phyloP scores from a whole-genome alignment of 1,284 basidiomycete species.

The Leccinum holopus region DNA sequence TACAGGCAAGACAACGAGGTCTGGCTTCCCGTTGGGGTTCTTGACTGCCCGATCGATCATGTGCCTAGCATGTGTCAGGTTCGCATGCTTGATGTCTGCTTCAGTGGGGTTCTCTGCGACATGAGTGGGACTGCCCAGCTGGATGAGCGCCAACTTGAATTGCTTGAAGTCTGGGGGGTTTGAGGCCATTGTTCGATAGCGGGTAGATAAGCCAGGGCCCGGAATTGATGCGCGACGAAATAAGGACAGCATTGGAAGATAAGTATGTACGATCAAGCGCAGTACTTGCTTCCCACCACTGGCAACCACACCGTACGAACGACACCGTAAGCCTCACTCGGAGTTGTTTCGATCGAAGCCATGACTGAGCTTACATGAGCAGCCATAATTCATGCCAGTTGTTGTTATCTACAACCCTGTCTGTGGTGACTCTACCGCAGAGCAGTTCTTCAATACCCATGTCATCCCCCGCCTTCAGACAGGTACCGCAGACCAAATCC shows the following conservation, averaged over 20 bases:
- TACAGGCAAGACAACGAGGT: conserved; percentile 88
- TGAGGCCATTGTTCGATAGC: conserved; percentile 29
- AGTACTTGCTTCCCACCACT: neutral
- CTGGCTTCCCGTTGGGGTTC: conserved; percentile 52
- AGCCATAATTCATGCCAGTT: conserved; percentile 36
- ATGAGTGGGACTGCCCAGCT: conserved; percentile 69
- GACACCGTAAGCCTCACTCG: conserved; percentile 10
- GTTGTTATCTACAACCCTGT: conserved; percentile 54
- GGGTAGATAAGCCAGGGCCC: neutral
- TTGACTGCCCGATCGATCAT: conserved; percentile 75
- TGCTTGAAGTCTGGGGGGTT: conserved; percentile 52
- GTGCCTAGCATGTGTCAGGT: conserved; percentile 77
- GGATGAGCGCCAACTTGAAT: conserved; percentile 85
- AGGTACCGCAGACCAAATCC: conserved; percentile 32
- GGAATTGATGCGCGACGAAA: conserved; percentile 12
- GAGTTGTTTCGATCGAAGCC: neutral
- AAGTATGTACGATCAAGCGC: conserved; percentile 3
- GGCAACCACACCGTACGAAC: neutral
- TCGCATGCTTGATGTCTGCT: conserved; percentile 54
- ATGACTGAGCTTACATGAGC: conserved; percentile 1
- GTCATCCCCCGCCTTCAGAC: conserved; percentile 63
- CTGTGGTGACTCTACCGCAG: conserved; percentile 43
- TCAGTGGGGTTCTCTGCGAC: conserved; percentile 35
- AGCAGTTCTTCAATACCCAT: conserved; percentile 52
- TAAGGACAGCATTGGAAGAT: conserved; percentile 17